Base-by-base conservation (phyloP, 1,284 basidiomycete genomes). In the Ceratorhiza oryzae-sativae region DNA sequence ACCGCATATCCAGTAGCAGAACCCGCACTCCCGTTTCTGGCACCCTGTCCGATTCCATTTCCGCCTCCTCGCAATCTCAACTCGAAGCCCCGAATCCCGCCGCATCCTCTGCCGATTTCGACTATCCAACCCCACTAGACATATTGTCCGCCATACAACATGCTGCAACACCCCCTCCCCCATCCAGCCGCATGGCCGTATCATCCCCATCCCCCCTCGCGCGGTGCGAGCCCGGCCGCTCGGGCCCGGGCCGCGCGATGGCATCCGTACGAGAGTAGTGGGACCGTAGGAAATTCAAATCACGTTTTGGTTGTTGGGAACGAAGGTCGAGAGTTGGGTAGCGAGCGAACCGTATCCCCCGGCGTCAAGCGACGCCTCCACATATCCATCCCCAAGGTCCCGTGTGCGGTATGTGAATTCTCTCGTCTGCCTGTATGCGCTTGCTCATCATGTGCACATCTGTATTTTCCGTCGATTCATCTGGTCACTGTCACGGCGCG, bases 201-300 rank as follows among this genome's bases (percentile, higher is more conserved):
- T 36, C 46, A 70, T 27, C 27, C 41, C 32, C 63, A 56, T 25
- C 63, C 41, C 2, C 51, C 27, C 36, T 42, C 56, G 39, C 51
- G 27, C 18, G 25, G 25, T 39, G 23, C 55, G 39, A 71, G 56
- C 32, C 68, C 68, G 23, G 36, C 68, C 3, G 10, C 41, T 9
- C 55, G 68, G 42, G 32, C 68, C 15, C 46, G 55, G 6, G 55
- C 41, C 45, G 65, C 41, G 25, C 55, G 68, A n/a, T 71, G 68
- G 68, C 68, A 71, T 30, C 68, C 68, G 68, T 71, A 71, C 34
- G 68, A 71, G 9, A 59, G 45, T n/a, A n/a, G n/a, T 71, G 55
- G 49, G 63, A 67, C 34, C 36, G 48, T 41, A 48, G 55, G 42
- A 45, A 8, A 45, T 10, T 5, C 15, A 18, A 46, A 34, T 30